Conservation (phyloP, 805 yeast species). For the Wickerhamomyces mucosus region DNA sequence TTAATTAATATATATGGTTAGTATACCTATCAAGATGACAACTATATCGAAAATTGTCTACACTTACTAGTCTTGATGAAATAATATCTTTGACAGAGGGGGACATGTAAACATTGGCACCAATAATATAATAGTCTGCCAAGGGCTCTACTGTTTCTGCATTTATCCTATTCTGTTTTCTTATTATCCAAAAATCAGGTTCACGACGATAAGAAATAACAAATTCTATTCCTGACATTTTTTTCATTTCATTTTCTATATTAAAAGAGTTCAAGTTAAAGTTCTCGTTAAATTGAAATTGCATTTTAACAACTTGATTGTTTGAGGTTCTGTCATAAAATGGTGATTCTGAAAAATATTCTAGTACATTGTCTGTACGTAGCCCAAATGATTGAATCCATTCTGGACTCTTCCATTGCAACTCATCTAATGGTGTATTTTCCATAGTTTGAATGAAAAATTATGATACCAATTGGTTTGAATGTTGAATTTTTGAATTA, state of each 20-base stretch:
- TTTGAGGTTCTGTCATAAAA: slow-evolving; percentile 91
- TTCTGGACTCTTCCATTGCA: slow-evolving; percentile 97
- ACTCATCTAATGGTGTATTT: slow-evolving; percentile 55
- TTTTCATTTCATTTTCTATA: slow-evolving; percentile 49
- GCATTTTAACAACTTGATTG: slow-evolving; percentile 94
- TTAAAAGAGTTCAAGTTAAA: slow-evolving; percentile 24
- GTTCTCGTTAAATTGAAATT: slow-evolving; percentile 67
- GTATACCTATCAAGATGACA: neutral
- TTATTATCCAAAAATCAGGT: slow-evolving; percentile 87
- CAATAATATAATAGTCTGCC: slow-evolving; percentile 80
- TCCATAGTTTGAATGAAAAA: too few species aligned
- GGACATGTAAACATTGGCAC: slow-evolving; percentile 88
- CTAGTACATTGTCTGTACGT: slow-evolving; percentile 82
- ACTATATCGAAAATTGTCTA: neutral
- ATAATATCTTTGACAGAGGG: slow-evolving; percentile 68
- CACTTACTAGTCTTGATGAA: slow-evolving; percentile 54
- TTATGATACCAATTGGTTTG: too few species aligned
- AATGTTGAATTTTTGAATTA: too few species aligned
- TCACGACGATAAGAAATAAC: slow-evolving; percentile 66
- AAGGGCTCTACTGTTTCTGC: slow-evolving; percentile 43
- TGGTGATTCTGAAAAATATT: slow-evolving; percentile 89
- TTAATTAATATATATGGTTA: neutral
- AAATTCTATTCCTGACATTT: slow-evolving; percentile 83
- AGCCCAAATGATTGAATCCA: slow-evolving; percentile 90
- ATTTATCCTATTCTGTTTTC: slow-evolving; percentile 64